Evolutionary conservation across 2,329 filamentous ascomycete genomes (phyloP).

Genomic region (Akanthomyces lecanii): DNA sequence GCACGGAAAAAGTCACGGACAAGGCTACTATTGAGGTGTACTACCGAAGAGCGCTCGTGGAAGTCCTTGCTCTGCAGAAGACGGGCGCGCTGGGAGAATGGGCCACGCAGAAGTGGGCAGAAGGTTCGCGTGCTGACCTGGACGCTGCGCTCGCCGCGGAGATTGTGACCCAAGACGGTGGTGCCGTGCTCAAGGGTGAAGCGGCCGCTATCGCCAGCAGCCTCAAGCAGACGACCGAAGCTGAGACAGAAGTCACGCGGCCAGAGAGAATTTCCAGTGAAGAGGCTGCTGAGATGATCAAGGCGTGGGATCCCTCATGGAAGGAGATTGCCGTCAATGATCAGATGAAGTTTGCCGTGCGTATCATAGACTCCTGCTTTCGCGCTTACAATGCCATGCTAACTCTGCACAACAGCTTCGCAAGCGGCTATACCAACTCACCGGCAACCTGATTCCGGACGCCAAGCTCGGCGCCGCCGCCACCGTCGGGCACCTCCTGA

Average conservation of each 20-base stretch:
- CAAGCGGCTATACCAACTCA: constrained; percentile 77
- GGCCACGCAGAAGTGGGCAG: constrained; percentile 32
- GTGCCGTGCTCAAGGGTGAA: constrained; percentile 37
- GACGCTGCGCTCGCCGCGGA: constrained; percentile 33
- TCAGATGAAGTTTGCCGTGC: constrained; percentile 68
- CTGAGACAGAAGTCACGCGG: constrained; percentile 22
- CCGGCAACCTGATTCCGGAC: constrained; percentile 73
- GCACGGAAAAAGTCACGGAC: constrained; percentile 38
- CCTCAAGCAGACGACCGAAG: constrained; percentile 27
- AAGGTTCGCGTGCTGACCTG: constrained; percentile 31
- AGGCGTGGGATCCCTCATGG: constrained; percentile 53
- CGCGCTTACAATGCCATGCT: not conserved
- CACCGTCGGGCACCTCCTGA: constrained; percentile 52
- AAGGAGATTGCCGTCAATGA: constrained; percentile 54
- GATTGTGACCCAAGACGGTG: constrained; percentile 39
- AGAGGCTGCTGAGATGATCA: constrained; percentile 40
- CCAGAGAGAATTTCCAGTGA: constrained; percentile 29
- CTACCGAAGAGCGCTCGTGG: constrained; percentile 48
- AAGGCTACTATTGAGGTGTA: constrained; percentile 43
- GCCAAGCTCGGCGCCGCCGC: constrained; percentile 54
- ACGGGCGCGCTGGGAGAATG: constrained; percentile 28
- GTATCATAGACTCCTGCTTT: constrained; percentile 28
- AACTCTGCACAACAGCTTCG: constrained; percentile 54
- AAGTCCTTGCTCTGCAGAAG: constrained; percentile 43
- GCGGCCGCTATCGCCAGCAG: constrained; percentile 30